These are phyloP conservation scores for Lactuca sativa DNA, from an alignment of 129 eudicot species.

Conservation along the genomic window DNA sequence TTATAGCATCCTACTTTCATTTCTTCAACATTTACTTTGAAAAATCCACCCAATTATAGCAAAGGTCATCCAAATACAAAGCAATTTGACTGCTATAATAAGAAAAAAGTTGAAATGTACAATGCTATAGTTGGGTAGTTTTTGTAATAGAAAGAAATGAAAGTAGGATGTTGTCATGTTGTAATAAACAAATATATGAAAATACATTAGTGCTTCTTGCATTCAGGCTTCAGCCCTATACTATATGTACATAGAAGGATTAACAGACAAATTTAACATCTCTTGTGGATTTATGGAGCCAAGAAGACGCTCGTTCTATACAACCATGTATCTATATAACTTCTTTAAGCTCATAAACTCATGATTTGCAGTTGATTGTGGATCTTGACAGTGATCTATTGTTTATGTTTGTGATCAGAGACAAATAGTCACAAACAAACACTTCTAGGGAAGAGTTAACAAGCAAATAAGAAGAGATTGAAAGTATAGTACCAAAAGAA, in stretches of 20 bases:
- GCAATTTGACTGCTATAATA: too few relatives aligned
- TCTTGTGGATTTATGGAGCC: neutral
- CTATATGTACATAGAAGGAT: neutral
- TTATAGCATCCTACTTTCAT: neutral
- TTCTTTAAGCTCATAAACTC: neutral
- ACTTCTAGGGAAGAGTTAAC: neutral
- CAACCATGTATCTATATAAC: neutral
- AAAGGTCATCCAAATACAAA: neutral
- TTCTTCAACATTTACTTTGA: neutral
- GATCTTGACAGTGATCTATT: slow-evolving; percentile 11
- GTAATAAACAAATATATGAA: too few relatives aligned
- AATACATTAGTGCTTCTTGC: neutral
- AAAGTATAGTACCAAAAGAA: neutral
- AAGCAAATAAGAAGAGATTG: neutral
- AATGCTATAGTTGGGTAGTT: too few relatives aligned
- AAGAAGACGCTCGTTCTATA: neutral
- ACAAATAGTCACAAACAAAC: neutral
- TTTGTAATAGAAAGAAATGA: too few relatives aligned
- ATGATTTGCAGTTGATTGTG: slow-evolving; percentile 2
- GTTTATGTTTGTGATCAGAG: slow-evolving; percentile 3
- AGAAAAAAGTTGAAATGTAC: too few relatives aligned
- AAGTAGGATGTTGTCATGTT: too few relatives aligned
- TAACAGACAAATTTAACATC: neutral
- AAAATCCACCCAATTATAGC: neutral
- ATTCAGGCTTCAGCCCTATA: neutral